Percentiles rank a stretch among this genome's conserved stretches.
Conservation (phyloP, 2,329 filamentous ascomycete genomes). For the Phialophora macrospora region DNA sequence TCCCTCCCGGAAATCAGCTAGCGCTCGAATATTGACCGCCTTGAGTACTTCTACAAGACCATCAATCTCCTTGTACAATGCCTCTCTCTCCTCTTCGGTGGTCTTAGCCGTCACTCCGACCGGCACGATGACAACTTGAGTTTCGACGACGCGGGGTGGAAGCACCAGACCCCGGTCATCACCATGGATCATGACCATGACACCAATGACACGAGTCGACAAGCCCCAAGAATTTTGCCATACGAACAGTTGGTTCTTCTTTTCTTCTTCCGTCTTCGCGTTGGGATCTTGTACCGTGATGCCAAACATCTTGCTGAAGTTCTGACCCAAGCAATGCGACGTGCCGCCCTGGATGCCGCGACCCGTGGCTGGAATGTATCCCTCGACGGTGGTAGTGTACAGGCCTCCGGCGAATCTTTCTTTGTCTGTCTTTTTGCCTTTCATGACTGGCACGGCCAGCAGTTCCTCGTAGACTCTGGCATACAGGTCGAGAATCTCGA, state of each 20-base stretch:
- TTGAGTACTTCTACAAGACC: slow-evolving; percentile 71
- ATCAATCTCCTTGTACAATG: slow-evolving; percentile 76
- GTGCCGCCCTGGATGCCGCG: slow-evolving; percentile 96
- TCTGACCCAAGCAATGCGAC: slow-evolving; percentile 92
- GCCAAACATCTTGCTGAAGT: slow-evolving; percentile 99
- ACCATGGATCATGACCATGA: slow-evolving; percentile 98
- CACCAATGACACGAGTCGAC: slow-evolving; percentile 93
- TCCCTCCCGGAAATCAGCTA: slow-evolving; percentile 83
- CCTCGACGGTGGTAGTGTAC: slow-evolving; percentile 96
- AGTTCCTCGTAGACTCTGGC: slow-evolving; percentile 90
- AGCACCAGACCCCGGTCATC: slow-evolving; percentile 95
- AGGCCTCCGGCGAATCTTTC: slow-evolving; percentile 97
- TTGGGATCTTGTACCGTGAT: slow-evolving; percentile 94
- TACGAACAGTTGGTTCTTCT: slow-evolving; percentile 71
- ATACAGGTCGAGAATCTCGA: slow-evolving; percentile 92
- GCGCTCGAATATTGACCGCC: slow-evolving; percentile 74
- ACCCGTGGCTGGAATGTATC: slow-evolving; percentile 93
- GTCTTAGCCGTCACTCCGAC: slow-evolving; percentile 92
- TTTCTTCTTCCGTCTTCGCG: slow-evolving; percentile 72
- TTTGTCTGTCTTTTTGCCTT: slow-evolving; percentile 92
- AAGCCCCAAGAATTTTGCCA: slow-evolving; percentile 99
- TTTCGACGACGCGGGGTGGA: slow-evolving; percentile 84
- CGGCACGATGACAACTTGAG: slow-evolving; percentile 85
- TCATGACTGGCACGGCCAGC: slow-evolving; percentile 91
- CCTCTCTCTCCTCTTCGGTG: slow-evolving; percentile 74